These are phyloP conservation scores for Lactarius sp. DNA, from an alignment of 768 basidiomycete genomes.

Conservation along the genomic window DNA sequence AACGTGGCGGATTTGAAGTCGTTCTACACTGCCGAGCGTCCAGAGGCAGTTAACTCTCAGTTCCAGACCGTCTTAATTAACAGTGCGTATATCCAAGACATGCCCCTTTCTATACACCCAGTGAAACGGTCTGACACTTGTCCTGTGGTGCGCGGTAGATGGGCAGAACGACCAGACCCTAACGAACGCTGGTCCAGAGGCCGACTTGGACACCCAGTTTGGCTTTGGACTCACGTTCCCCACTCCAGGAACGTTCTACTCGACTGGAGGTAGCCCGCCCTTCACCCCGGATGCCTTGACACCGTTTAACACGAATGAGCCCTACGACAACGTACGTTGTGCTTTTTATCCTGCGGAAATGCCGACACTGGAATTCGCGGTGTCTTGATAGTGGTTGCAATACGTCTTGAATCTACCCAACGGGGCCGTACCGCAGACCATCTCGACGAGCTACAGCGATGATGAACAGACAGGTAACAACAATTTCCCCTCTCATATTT, in stretches of 20 bases:
- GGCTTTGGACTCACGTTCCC: conserved; percentile 28
- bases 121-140: neutral
- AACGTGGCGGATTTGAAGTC: conserved; percentile 26
- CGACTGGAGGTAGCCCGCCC: conserved; percentile 27
- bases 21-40: conserved; percentile 22
- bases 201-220: conserved; percentile 27
- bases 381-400: conserved; percentile 49
- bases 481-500: no score
- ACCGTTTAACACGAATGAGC: conserved; percentile 18
- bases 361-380: neutral
- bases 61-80: conserved; percentile 16
- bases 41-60: conserved; percentile 20
- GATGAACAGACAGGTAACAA: conserved; percentile 59
- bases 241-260: conserved; percentile 26
- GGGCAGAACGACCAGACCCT: conserved; percentile 26
- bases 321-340: conserved; percentile 16
- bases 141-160: conserved; percentile 2
- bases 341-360: neutral
- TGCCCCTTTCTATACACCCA: neutral
- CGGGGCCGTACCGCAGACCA: conserved; percentile 48
- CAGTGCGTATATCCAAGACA: conserved; percentile 1
- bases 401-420: conserved; percentile 41
- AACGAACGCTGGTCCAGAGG: conserved; percentile 25
- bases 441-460: conserved; percentile 71
- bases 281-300: conserved; percentile 21